Evolutionary conservation across 2,329 filamentous ascomycete genomes (phyloP), one percentile per base, ranked within the genome.

Genomic region (Ophiostoma perfectum): DNA sequence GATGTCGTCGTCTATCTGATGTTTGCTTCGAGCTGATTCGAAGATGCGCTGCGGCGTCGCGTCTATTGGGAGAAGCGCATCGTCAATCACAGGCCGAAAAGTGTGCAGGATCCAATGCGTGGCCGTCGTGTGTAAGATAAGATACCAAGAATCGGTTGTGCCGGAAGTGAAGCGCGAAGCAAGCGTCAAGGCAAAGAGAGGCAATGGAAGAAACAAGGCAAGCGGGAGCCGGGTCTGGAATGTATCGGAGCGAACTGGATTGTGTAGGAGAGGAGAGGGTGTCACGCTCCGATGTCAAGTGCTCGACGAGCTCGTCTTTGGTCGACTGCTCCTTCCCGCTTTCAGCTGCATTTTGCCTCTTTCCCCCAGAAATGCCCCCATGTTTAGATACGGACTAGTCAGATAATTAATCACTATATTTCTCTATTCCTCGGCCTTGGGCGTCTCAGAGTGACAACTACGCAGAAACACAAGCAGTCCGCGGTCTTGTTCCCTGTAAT

Each of bases 241-340:
- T 55, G 49, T 55, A 55, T 27, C 18, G 16, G 55, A 55, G 38
- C 6, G 12, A 12, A 12, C 36, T 60, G 55, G 27, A 60, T 60
- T 27, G 55, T 12, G 27, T 38, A 11, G 4, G 27, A 60, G 55
- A 60, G 27, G 55, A 60, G 38, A 60, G 36, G 60, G 5, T n/a
- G 36, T 38, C 27, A 38, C 55, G 27, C 42, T 12, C 41, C 55
- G 44, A 52, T 55, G 18, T 27, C 49, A 27, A 55, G 49, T 55
- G n/a, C 18, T 55, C 49, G 49, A 27, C 49, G 27, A 68, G 67
- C 67, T 68, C 55, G 67, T 69, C 60, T 65, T 41, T 44, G 14
- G 55, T 36, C 18, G 42, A 36, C 66, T 62, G 63, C 38, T 49
- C 62, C 60, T 66, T 70, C 62, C 64, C 36, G 44, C 55, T 60